Evolutionary conservation across 768 basidiomycete genomes (phyloP).

Genomic region (Pleurotus ostreatus): DNA sequence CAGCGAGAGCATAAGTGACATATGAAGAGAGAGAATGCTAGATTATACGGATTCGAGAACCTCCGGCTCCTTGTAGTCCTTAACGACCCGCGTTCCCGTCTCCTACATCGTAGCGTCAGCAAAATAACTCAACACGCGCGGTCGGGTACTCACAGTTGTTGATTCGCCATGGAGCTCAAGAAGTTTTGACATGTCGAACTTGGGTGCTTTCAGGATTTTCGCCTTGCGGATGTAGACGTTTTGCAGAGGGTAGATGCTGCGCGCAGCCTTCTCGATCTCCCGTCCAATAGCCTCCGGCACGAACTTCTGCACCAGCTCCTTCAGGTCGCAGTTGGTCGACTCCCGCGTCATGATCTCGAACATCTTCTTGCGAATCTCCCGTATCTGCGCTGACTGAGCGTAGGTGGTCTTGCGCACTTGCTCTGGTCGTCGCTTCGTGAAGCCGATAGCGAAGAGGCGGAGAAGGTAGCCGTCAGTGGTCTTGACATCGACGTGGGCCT

Average conservation of each 20-base stretch:
- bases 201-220: constrained; percentile 98
- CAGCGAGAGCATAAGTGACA: constrained; percentile 29
- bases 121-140: not conserved
- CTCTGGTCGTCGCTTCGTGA: constrained; percentile 94
- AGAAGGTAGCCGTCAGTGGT: constrained; percentile 99
- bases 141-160: constrained; percentile 67
- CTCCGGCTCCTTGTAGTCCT: constrained; percentile 98
- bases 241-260: constrained; percentile 97
- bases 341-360: constrained; percentile 98
- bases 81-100: constrained; percentile 89
- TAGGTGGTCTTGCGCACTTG: constrained; percentile 99
- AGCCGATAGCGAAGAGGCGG: constrained; percentile 97
- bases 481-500: constrained; percentile 98
- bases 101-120: constrained; percentile 46
- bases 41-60: constrained; percentile 85
- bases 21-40: constrained; percentile 18
- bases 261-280: constrained; percentile 97
- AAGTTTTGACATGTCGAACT: constrained; percentile 93
- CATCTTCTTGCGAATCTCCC: constrained; percentile 99
- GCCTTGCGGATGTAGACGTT: constrained; percentile 99
- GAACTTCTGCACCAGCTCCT: constrained; percentile 98
- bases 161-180: constrained; percentile 96
- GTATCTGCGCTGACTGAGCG: constrained; percentile 90
- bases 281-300: constrained; percentile 98
- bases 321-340: constrained; percentile 91